These are phyloP conservation scores for Ophiocytium majus DNA, from an alignment of 352 stramenopile species.

Conservation along the genomic window DNA sequence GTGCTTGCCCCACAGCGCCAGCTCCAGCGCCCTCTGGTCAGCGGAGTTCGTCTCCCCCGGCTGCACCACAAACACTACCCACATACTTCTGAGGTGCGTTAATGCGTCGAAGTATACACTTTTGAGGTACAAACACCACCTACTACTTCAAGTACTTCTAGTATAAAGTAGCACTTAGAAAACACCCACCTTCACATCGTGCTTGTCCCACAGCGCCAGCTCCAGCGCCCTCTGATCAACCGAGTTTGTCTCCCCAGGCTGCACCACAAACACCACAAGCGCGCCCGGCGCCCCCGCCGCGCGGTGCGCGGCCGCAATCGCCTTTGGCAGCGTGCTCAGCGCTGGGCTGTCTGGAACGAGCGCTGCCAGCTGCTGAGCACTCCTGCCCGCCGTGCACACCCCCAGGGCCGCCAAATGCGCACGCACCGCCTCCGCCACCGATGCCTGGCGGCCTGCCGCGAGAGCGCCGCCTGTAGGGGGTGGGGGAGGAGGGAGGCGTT, in stretches of 20 bases:
- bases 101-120: no score
- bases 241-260: conserved; percentile 82
- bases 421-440: background rate
- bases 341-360: conserved; percentile 51
- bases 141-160: no score
- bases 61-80: conserved; percentile 88
- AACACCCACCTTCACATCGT: conserved; percentile 65
- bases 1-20: conserved; percentile 80
- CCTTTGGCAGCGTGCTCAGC: conserved; percentile 37
- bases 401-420: background rate
- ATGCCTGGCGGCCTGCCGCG: background rate
- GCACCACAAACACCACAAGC: conserved; percentile 84
- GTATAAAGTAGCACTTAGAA: no score
- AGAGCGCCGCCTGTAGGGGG: no score
- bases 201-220: conserved; percentile 78
- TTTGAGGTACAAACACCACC: no score
- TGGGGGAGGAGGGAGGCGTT: no score
- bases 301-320: conserved; percentile 45
- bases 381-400: background rate
- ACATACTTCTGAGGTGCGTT: no score
- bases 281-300: conserved; percentile 44
- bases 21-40: conserved; percentile 85
- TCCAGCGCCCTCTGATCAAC: conserved; percentile 87
- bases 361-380: background rate
- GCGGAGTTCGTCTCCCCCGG: conserved; percentile 83